Evolutionary conservation across 495 filamentous ascomycete species (phyloP), one percentile per base, ranked within the genome.

Genomic region (Penicillium riverlandense): DNA sequence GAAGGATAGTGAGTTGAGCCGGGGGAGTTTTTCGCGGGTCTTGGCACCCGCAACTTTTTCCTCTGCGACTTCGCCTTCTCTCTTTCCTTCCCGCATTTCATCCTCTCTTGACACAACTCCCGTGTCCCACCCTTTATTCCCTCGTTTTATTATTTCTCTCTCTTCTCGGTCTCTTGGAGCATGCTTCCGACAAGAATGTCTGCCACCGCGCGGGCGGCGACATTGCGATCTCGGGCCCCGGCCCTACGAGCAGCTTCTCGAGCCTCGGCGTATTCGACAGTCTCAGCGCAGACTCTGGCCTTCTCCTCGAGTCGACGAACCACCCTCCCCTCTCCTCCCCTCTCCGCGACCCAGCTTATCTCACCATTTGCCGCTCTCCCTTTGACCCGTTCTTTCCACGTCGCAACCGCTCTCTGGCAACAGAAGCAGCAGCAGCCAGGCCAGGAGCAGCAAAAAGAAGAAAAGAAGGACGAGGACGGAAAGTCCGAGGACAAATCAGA

Each of bases 31-130:
- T 66, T 65, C 51, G 55, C 58, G 62, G 55, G 57, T 22, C 67
- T 70, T 70, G 67, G 67, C 63, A 60, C 52, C 22, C 61, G 58
- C 47, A 49, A 70, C 63, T 66, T 70, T 70, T 69, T 70, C 63
- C 61, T 54, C 53, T 59, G 51, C 32, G 32, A 2, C 32, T 34
- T 12, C 10, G n/a, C 32, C 50, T 54, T 46, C 42, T 46, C 42
- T 37, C 43, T 37, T 50, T 53, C 52, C 46, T 57, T 52, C 44
- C 44, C 43, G 53, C 54, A 44, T 53, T 48, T 44, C 47, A 41
- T 52, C 52, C 39, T 55, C 56, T 49, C 56, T 43, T 54, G 50
- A 57, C 48, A 45, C 52, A 45, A 43, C 52, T 50, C 50, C 54
- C 57, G 55, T 50, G 57, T 46, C 44, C 48, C 54, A 44, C 54